phyloP scores from a whole-genome alignment of 2,329 filamentous ascomycete species.

The Verticillium dahliae region DNA sequence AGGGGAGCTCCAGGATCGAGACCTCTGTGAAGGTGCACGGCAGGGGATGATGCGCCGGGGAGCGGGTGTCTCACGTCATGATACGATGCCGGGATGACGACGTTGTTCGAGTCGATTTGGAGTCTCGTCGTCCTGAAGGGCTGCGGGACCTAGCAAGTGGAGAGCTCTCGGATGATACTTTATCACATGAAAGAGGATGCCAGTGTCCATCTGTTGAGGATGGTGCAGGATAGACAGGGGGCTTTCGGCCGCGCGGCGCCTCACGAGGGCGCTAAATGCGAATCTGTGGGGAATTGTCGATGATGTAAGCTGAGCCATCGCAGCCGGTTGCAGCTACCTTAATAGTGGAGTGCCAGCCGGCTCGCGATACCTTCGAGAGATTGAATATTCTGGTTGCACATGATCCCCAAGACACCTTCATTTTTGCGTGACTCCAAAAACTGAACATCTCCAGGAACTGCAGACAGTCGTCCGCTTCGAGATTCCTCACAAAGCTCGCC shows the following conservation, averaged over 20 bases:
- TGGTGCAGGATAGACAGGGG: neutral
- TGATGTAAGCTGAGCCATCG: neutral
- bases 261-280: neutral
- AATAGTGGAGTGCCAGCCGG: neutral
- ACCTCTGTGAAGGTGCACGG: neutral
- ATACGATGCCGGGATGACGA: neutral
- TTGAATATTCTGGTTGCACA: no score
- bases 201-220: neutral
- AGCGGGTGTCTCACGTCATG: neutral
- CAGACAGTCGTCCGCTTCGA: no score
- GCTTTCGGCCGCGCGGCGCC: neutral
- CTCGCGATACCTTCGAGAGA: no score
- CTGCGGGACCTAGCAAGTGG: neutral
- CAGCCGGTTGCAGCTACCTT: neutral
- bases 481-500: no score
- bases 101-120: neutral
- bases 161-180: neutral
- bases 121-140: neutral
- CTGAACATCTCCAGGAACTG: no score
- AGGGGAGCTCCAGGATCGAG: neutral
- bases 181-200: neutral
- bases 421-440: no score
- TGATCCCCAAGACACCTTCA: no score
- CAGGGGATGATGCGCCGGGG: neutral
- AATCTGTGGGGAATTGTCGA: neutral